phyloP scores from a whole-genome alignment of 1,139 yeast genomes.

The Suhomyces terraborum region DNA sequence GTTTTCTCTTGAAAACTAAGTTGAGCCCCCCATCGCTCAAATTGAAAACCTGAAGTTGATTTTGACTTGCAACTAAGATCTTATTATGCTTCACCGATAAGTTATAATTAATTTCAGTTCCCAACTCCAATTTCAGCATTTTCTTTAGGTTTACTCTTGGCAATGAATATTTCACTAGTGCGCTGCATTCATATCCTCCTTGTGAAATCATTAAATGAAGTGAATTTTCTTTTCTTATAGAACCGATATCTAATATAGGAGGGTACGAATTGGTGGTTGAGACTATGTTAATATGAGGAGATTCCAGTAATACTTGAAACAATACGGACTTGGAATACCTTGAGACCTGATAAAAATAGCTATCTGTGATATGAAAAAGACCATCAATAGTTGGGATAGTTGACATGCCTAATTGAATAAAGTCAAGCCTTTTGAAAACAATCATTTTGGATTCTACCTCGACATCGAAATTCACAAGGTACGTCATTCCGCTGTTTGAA shows the following conservation, averaged over 20 bases:
- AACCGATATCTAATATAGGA: constrained; percentile 36
- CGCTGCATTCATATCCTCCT: constrained; percentile 45
- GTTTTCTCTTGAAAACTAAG: background rate
- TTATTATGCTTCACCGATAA: background rate
- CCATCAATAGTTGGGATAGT: constrained; percentile 28
- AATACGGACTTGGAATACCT: constrained; percentile 36
- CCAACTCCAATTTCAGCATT: background rate
- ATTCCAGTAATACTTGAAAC: constrained; percentile 29
- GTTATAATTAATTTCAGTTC: background rate
- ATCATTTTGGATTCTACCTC: constrained; percentile 4
- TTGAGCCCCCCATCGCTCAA: background rate
- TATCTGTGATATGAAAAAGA: constrained; percentile 32
- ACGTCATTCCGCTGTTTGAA: constrained; percentile 36
- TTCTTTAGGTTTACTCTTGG: background rate
- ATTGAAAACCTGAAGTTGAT: background rate
- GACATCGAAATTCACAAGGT: constrained; percentile 28
- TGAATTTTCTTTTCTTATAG: constrained; percentile 6
- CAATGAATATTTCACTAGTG: constrained; percentile 20
- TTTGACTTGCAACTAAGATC: background rate
- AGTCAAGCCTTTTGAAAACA: constrained; percentile 25
- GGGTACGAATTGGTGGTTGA: constrained; percentile 32
- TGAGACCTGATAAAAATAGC: constrained; percentile 38
- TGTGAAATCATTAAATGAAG: constrained; percentile 33
- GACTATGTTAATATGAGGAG: constrained; percentile 33
- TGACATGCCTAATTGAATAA: constrained; percentile 34